These are phyloP conservation scores for Cryphonectria naterciae DNA, from an alignment of 2,329 filamentous ascomycete species.

Conservation along the genomic window DNA sequence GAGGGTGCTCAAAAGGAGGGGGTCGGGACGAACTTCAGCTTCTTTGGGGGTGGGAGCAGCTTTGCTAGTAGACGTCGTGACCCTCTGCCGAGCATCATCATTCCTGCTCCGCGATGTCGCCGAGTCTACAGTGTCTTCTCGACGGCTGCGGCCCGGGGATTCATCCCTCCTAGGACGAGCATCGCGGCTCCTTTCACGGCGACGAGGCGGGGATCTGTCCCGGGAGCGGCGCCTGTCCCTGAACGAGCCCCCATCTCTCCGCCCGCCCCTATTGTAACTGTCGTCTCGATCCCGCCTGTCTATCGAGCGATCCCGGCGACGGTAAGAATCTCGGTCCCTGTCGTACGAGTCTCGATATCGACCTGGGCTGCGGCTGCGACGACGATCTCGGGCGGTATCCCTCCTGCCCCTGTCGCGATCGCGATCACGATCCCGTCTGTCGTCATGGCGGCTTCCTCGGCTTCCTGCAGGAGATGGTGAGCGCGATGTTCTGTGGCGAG, in stretches of 20 bases:
- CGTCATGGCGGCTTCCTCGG: conserved; percentile 52
- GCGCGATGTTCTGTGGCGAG: conserved; percentile 71
- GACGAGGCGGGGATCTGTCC: conserved; percentile 61
- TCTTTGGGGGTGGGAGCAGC: conserved; percentile 51
- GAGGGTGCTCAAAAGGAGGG: not conserved
- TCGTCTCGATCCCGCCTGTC: conserved; percentile 60
- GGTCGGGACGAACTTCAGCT: conserved; percentile 57
- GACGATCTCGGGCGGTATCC: conserved; percentile 56
- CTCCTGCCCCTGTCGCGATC: conserved; percentile 45
- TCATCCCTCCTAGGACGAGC: conserved; percentile 73
- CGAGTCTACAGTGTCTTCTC: conserved; percentile 74
- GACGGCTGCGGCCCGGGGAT: conserved; percentile 65
- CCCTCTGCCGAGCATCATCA: conserved; percentile 63
- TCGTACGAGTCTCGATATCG: conserved; percentile 61
- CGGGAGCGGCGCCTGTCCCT: conserved; percentile 68
- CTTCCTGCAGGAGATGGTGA: conserved; percentile 95
- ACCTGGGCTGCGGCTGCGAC: conserved; percentile 63
- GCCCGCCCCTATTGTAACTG: conserved; percentile 63
- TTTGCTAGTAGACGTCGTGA: conserved; percentile 54
- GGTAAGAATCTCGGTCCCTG: conserved; percentile 57
- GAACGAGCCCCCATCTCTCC: conserved; percentile 56
- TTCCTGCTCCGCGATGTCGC: conserved; percentile 64
- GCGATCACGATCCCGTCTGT: conserved; percentile 58
- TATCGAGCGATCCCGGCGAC: conserved; percentile 72
- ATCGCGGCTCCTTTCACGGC: conserved; percentile 66